phyloP scores from a whole-genome alignment of 495 filamentous ascomycete species.

The Aspergillus ostianus region DNA sequence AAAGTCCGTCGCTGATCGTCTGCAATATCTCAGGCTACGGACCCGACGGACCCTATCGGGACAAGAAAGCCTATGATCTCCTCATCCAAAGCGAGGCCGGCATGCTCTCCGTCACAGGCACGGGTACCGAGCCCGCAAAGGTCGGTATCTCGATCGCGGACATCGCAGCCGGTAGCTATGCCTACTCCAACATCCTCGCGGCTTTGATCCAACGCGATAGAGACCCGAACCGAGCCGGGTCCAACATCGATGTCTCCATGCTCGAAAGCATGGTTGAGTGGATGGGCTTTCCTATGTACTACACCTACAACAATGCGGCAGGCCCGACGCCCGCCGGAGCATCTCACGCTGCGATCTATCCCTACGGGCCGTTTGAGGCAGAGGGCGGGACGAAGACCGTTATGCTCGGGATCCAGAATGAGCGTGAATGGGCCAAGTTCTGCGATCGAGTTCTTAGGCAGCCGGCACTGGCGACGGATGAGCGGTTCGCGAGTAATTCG shows the following conservation, averaged over 20 bases:
- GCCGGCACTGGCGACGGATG: conserved; percentile 29
- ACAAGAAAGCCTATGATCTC: conserved; percentile 57
- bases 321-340: conserved; percentile 43
- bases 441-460: conserved; percentile 37
- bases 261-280: conserved; percentile 54
- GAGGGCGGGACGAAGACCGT: conserved; percentile 41
- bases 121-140: conserved; percentile 44
- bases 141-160: conserved; percentile 53
- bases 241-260: conserved; percentile 52
- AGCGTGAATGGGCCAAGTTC: conserved; percentile 51
- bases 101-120: conserved; percentile 51
- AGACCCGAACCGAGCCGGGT: conserved; percentile 34
- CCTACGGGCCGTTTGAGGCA: conserved; percentile 52
- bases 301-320: conserved; percentile 39
- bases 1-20: conserved; percentile 46
- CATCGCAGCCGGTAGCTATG: conserved; percentile 50
- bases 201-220: conserved; percentile 46
- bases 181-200: conserved; percentile 49
- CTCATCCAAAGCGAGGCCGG: conserved; percentile 55
- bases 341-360: conserved; percentile 51
- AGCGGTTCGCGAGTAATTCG: conserved; percentile 37
- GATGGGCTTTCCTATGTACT: conserved; percentile 57
- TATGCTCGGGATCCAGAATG: conserved; percentile 56
- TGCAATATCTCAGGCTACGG: conserved; percentile 55
- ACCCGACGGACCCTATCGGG: conserved; percentile 46